Conservation (phyloP, 2,329 filamentous ascomycete genomes). For the Ophiostoma ips region DNA sequence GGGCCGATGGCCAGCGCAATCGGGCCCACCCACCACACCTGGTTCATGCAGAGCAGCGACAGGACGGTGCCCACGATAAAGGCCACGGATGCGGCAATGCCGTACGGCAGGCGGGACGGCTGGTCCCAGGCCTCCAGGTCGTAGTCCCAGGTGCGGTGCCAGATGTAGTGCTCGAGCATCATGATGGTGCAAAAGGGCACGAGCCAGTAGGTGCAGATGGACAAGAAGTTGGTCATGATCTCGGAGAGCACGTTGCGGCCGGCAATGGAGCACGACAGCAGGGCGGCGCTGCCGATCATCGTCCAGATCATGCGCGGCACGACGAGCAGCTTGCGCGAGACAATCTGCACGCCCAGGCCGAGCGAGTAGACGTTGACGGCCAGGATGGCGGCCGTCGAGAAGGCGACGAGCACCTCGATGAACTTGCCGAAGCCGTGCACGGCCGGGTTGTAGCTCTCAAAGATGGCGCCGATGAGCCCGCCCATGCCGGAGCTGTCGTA, state of each 20-base stretch:
- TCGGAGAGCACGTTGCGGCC: not conserved
- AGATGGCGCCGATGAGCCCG: not conserved
- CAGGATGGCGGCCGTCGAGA: not conserved
- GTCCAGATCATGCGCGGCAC: not conserved
- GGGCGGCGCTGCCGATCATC: not conserved
- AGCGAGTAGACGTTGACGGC: not conserved
- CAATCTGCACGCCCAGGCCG: not conserved
- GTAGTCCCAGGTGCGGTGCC: not conserved
- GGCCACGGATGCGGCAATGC: not conserved
- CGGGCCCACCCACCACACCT: constrained; percentile 1
- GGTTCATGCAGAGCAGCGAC: not conserved
- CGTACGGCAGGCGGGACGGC: not conserved
- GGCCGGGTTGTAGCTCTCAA: not conserved
- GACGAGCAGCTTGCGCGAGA: not conserved
- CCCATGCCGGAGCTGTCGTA: not conserved
- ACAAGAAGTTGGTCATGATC: constrained; percentile 1
- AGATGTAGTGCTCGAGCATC: not conserved
- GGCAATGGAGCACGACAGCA: not conserved
- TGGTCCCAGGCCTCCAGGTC: not conserved
- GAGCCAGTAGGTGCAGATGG: not conserved
- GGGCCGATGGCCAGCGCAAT: not conserved
- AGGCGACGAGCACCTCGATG: not conserved
- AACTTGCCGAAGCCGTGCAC: not conserved
- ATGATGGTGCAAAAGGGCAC: not conserved
- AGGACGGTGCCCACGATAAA: not conserved